phyloP scores from a whole-genome alignment of 352 stramenopile species.

The Sclerospora graminicola region DNA sequence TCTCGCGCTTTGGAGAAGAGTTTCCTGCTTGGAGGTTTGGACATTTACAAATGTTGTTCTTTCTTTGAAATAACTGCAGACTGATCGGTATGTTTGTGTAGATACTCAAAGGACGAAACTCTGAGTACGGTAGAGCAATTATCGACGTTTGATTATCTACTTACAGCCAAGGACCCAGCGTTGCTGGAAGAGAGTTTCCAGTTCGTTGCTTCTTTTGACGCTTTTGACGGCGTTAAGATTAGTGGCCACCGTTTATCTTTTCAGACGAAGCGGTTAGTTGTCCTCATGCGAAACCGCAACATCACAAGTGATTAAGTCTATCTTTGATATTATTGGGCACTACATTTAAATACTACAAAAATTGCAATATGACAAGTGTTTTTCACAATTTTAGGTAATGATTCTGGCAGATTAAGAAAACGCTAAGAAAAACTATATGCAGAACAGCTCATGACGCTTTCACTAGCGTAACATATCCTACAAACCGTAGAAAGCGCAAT shows the following conservation, averaged over 20 bases:
- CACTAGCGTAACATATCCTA: slow-evolving; percentile 34
- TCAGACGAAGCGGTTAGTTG: slow-evolving; percentile 39
- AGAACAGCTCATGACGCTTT: slow-evolving; percentile 12
- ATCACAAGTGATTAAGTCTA: background rate
- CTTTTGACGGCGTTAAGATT: slow-evolving; percentile 34
- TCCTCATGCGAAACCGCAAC: slow-evolving; percentile 40
- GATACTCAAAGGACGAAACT: slow-evolving; percentile 73
- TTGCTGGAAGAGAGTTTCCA: slow-evolving; percentile 32
- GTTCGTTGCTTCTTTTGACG: slow-evolving; percentile 33
- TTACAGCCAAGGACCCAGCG: slow-evolving; percentile 36
- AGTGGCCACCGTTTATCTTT: slow-evolving; percentile 28
- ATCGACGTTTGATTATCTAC: slow-evolving; percentile 44
- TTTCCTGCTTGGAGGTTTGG: slow-evolving; percentile 60
- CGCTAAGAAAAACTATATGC: too few relatives aligned
- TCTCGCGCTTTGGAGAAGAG: slow-evolving; percentile 84
- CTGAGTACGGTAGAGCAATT: slow-evolving; percentile 37
- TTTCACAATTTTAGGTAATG: too few relatives aligned
- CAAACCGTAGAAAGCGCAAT: slow-evolving; percentile 38
- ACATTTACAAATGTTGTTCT: background rate
- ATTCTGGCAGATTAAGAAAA: too few relatives aligned
- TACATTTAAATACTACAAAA: too few relatives aligned
- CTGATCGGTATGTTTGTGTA: slow-evolving; percentile 6
- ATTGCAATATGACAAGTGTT: too few relatives aligned
- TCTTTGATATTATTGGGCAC: too few relatives aligned
- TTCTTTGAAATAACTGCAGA: background rate